Evolutionary conservation across 805 yeast genomes (phyloP), one percentile per base, ranked within the genome.

Genomic region (Ogataea kodamae): DNA sequence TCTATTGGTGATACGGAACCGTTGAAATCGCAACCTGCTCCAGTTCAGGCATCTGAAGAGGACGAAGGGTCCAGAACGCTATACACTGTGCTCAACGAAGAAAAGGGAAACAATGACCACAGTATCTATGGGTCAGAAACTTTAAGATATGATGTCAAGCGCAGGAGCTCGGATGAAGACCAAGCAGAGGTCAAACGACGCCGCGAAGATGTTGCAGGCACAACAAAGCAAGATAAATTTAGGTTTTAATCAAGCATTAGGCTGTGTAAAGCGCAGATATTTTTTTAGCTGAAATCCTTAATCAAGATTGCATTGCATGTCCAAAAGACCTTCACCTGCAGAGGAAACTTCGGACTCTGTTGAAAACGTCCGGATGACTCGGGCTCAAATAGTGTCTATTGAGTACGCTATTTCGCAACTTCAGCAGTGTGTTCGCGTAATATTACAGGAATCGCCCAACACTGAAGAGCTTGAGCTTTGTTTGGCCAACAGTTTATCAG

Each of bases 361-460:
- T n/a, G n/a, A n/a, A n/a, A n/a, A n/a, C n/a, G n/a, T n/a, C n/a
- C n/a, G n/a, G n/a, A n/a, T 48, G 10, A 33, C 37, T 7, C 28
- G 48, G 11, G 45, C 57, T 0, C 59, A 55, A 18, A 50, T 59
- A 3, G 40, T 58, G 8, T 40, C 45, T 10, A 33, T 74, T 9
- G 84, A 78, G 40, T 76, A 75, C 50, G 70, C 81, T 0, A 68
- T 75, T 3, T 54, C 68, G 1, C 68, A 66, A 27, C 50, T 80
- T 3, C 76, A 79, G 36, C 74, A 71, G 26, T 64, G 75, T 15
- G 61, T 79, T 6, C 62, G 63, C 31, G 60, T 66, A 9, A 66
- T 83, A 12, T 37, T 80, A 2, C 62, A 68, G 4, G 70, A 71
- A n/a, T 70, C 86, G 1, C 87, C 87, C 3, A 70, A 71, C 32